Base-by-base conservation (phyloP, 306 rosid genomes). In the Lotus japonicus region DNA sequence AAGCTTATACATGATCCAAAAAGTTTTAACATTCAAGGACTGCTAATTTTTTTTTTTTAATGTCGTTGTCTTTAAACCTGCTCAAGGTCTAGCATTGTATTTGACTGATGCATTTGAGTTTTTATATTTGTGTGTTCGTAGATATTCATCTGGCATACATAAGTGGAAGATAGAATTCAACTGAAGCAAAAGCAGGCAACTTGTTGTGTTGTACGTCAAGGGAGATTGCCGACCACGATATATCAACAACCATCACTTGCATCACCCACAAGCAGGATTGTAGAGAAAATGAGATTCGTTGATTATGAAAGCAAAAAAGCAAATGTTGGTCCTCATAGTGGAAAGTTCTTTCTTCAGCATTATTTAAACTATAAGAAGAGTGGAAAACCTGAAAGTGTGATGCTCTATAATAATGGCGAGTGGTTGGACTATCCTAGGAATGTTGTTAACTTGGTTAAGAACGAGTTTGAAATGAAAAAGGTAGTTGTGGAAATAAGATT, bases 391-490 rank as follows among this genome's bases (percentile, higher is more conserved):
- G 77, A 84, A 11, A 86, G 89, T n/a, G 73, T 92, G 71, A 79
- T 92, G 96, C 76, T 82, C 75, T 70, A 87, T 71, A 76, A 83
- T 52, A 80, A 82, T 54, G 91, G 84, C 3, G 85, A 74, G 35
- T 92, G 98, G 98, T 60, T 39, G 38, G 80, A 92, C 77, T 87
- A 79, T 59, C 90, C 92, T 14, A 68, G 43, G 60, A 80, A 58
- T 78, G 75, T 86, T 58, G 80, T 87, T 57, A 86, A 84, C 46
- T 43, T 77, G 81, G 87, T 86, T 38, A 81, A 58, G 76, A 87
- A 81, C 50, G 91, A 86, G 51, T 75, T 89, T 35, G 82, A 80
- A 62, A 76, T 53, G 0, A 92, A 85, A 84, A 92, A 85, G 82
- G 82, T 82, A 64, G 33, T 86, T 17, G 55, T 85, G 62, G 92